Evolutionary conservation across 2,329 filamentous ascomycete species (phyloP), one percentile per base, ranked within the genome.

Genomic region (Colletotrichum caudatum): DNA sequence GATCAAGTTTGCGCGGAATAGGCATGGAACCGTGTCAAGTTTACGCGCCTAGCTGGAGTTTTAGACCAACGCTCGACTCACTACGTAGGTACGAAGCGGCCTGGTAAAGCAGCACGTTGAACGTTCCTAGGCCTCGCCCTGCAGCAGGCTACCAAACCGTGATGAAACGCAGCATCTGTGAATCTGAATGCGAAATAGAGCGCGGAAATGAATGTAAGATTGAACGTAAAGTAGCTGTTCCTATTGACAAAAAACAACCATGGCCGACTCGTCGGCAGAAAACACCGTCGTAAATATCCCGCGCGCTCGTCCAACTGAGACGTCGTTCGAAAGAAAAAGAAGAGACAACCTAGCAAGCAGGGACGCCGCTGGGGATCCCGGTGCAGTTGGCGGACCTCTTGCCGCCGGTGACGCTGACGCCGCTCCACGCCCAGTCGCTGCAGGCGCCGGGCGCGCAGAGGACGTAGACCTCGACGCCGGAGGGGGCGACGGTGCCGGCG

Each of bases 351-450:
- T 64, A 72, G 69, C 71, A 73, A 44, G 63, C 48, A 41, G 69
- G 29, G 29, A 29, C 69, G 35, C 66, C 70, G 64, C 69, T 20
- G 35, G 78, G 78, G 39, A 80, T 53, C 7, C 76, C 75, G 73
- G 77, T 56, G 74, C 78, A 80, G 53, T 72, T 72, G 58, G 56
- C 60, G 8, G 74, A 41, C 76, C n/a, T 67, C 82, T 76, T 85
- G 61, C 88, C 88, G 50, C 88, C 88, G 26, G 85, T 86, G 48
- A 89, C 80, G 54, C 73, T 77, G 72, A 87, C 83, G 57, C 79
- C 81, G 18, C 77, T 81, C 85, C 86, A 89, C 20, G 82, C 86
- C 86, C 87, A 90, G 78, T 83, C 80, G 6, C 80, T 82, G 79
- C 86, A 88, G 66, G 81, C 80, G 51, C 84, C 86, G 39, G 77